Evolutionary conservation across 2,329 filamentous ascomycete genomes (phyloP).

Genomic region (Talaromyces islandicus): DNA sequence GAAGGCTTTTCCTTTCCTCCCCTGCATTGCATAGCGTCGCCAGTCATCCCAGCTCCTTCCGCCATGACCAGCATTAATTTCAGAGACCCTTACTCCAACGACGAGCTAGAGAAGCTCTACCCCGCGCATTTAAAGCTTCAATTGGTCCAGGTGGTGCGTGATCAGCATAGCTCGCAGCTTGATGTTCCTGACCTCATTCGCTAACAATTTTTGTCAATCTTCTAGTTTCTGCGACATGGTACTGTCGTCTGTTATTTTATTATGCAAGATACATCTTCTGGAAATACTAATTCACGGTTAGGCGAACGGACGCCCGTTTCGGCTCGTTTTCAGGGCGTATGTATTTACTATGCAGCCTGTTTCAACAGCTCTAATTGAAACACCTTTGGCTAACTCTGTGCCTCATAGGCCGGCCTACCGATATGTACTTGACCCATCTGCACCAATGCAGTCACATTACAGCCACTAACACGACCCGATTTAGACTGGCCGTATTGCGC

Average conservation of each 20-base stretch:
- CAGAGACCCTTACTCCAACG: conserved; percentile 68
- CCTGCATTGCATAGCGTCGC: neutral
- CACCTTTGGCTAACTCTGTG: conserved; percentile 15
- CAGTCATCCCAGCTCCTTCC: neutral
- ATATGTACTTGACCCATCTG: conserved; percentile 34
- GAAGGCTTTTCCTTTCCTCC: neutral
- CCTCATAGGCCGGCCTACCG: conserved; percentile 41
- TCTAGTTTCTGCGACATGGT: conserved; percentile 65
- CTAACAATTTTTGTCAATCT: conserved; percentile 13
- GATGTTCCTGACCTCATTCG: neutral
- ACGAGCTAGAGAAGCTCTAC: conserved; percentile 77
- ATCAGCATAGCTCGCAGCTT: neutral
- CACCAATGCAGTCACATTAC: neutral
- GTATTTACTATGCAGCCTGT: neutral
- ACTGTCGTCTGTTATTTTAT: neutral
- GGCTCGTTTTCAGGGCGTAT: conserved; percentile 74
- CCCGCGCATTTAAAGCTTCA: conserved; percentile 74
- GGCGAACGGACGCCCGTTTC: conserved; percentile 76
- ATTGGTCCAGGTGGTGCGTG: conserved; percentile 72
- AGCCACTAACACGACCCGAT: conserved; percentile 13
- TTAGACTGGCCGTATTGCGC: conserved; percentile 85
- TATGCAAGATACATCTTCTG: no score
- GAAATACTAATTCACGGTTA: conserved; percentile 16
- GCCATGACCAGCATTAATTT: conserved; percentile 73
- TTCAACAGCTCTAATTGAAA: neutral